Conservation (phyloP, 345 rosid genomes). For the Sapria himalayana region DNA sequence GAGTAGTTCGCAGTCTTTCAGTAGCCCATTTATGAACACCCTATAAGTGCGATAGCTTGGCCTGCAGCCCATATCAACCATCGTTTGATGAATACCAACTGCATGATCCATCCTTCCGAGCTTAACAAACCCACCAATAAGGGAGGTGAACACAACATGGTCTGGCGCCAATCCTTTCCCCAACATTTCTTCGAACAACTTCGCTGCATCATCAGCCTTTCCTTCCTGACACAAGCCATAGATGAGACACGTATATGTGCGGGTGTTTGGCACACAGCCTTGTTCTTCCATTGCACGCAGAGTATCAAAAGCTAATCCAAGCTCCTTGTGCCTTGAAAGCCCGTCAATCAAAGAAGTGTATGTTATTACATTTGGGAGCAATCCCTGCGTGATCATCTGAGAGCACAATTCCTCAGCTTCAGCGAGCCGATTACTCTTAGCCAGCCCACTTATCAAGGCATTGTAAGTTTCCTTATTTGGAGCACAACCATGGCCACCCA, state of each 20-base stretch:
- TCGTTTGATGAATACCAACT: conserved; percentile 19
- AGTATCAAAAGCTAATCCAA: conserved; percentile 22
- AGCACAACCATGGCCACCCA: conserved; percentile 23
- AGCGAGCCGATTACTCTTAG: conserved; percentile 16
- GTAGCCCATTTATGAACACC: conserved; percentile 37
- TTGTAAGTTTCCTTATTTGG: conserved; percentile 30
- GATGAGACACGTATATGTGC: conserved; percentile 39
- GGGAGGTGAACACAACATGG: conserved; percentile 24
- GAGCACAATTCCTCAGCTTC: conserved; percentile 21
- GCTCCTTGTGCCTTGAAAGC: conserved; percentile 20
- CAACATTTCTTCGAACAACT: conserved; percentile 32
- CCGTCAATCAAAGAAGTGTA: conserved; percentile 43
- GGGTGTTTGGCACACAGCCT: conserved; percentile 23
- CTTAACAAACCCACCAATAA: conserved; percentile 36
- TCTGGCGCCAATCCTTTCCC: conserved; percentile 26
- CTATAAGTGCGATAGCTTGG: conserved; percentile 36
- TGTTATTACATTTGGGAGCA: conserved; percentile 29
- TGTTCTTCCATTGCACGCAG: conserved; percentile 28
- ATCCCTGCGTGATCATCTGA: conserved; percentile 23
- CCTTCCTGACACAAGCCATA: conserved; percentile 40
- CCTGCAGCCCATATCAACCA: conserved; percentile 25
- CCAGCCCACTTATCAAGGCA: conserved; percentile 25
- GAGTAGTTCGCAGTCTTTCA: conserved; percentile 17
- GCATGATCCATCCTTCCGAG: conserved; percentile 38
- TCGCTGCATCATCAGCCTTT: conserved; percentile 27